Conservation (phyloP, 106 monocot genomes). For the Dioscorea alata region DNA sequence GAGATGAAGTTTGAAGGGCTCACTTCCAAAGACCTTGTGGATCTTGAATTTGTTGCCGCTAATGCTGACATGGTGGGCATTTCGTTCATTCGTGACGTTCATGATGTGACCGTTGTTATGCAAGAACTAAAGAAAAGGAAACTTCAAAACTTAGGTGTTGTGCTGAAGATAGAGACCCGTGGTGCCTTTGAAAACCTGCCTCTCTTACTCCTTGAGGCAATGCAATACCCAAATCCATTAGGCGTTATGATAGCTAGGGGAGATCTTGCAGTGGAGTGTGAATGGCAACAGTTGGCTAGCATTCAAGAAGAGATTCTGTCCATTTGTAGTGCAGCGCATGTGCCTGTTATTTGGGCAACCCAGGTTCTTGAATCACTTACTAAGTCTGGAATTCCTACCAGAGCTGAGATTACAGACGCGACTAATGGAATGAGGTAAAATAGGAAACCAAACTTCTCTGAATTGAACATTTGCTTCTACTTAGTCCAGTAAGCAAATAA, state of each 20-base stretch:
- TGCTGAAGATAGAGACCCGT: constrained; percentile 42
- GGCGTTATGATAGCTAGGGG: constrained; percentile 52
- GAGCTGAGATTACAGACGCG: constrained; percentile 44
- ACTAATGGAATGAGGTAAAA: constrained; percentile 31
- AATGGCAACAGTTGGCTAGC: constrained; percentile 33
- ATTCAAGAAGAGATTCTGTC: constrained; percentile 40
- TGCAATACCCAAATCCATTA: constrained; percentile 29
- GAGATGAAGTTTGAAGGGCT: constrained; percentile 31
- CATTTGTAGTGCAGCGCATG: constrained; percentile 34
- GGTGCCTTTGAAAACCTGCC: constrained; percentile 34
- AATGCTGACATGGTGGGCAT: constrained; percentile 49
- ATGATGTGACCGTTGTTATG: constrained; percentile 22
- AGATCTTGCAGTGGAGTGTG: constrained; percentile 40
- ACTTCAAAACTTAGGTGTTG: constrained; percentile 23
- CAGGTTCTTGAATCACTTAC: constrained; percentile 40
- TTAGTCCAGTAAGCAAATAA: too few relatives aligned
- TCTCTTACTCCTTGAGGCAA: constrained; percentile 33
- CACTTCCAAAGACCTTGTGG: constrained; percentile 33
- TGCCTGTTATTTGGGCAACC: constrained; percentile 48
- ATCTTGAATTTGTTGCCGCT: constrained; percentile 35
- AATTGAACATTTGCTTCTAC: too few relatives aligned
- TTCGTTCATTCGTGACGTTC: constrained; percentile 27
- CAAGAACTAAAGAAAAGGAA: constrained; percentile 28
- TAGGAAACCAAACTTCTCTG: too few relatives aligned
- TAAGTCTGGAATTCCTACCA: constrained; percentile 34